phyloP scores from a whole-genome alignment of 805 yeast genomes.

The Debaryomyces maramus region DNA sequence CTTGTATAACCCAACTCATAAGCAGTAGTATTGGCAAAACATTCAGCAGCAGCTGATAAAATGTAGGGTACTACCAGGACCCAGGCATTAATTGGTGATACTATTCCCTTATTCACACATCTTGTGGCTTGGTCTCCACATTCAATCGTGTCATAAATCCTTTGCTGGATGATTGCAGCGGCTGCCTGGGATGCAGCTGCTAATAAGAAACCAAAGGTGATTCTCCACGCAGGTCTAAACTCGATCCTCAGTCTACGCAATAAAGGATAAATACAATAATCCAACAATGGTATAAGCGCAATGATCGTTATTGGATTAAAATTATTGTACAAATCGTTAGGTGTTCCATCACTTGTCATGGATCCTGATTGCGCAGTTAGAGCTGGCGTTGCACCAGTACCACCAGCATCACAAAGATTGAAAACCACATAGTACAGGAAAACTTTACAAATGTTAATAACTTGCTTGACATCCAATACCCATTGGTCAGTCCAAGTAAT shows the following conservation, averaged over 20 bases:
- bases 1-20: constrained; percentile 56
- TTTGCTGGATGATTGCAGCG: constrained; percentile 52
- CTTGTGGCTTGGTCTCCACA: constrained; percentile 50
- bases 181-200: constrained; percentile 49
- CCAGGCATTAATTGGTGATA: constrained; percentile 35
- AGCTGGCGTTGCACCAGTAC: constrained; percentile 38
- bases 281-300: constrained; percentile 51
- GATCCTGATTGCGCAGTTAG: constrained; percentile 57
- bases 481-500: constrained; percentile 46
- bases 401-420: constrained; percentile 44
- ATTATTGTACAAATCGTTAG: constrained; percentile 55
- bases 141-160: constrained; percentile 49
- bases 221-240: constrained; percentile 46
- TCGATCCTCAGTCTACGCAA: constrained; percentile 42
- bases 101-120: constrained; percentile 23
- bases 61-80: constrained; percentile 27
- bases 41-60: constrained; percentile 52
- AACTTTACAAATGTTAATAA: constrained; percentile 45
- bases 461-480: constrained; percentile 46
- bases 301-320: constrained; percentile 57
- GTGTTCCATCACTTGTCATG: constrained; percentile 52
- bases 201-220: constrained; percentile 48
- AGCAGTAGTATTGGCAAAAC: constrained; percentile 53
- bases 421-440: constrained; percentile 43
- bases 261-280: constrained; percentile 47